Conservation (phyloP, 2,329 filamentous ascomycete genomes). For the Fusarium heterosporum region DNA sequence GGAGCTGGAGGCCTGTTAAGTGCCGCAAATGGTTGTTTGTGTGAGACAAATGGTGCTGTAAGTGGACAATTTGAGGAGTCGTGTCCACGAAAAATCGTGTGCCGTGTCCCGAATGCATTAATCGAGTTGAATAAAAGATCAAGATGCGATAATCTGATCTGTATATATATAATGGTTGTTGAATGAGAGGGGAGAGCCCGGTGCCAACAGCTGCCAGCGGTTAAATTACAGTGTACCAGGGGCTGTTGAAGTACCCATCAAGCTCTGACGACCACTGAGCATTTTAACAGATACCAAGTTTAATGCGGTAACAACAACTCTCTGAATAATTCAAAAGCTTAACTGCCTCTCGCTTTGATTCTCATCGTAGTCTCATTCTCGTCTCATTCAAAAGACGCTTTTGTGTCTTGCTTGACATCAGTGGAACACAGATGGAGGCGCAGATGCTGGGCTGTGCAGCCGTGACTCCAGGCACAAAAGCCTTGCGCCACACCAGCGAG, state of each 20-base stretch:
- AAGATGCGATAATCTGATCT: conserved; percentile 3
- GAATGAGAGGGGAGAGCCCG: neutral
- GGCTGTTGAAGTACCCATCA: conserved; percentile 2
- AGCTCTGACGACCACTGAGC: neutral
- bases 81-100: conserved; percentile 1
- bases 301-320: neutral
- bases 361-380: neutral
- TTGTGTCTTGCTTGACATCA: conserved; percentile 6
- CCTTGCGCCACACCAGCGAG: conserved; percentile 30
- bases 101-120: conserved; percentile 22
- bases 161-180: neutral
- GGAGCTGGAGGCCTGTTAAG: conserved; percentile 30
- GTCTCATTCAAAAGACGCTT: conserved; percentile 1
- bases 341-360: neutral
- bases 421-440: conserved; percentile 30
- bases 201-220: neutral
- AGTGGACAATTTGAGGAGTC: conserved; percentile 25
- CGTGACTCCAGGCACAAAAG: conserved; percentile 26
- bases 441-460: conserved; percentile 32
- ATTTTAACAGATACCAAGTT: neutral
- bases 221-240: neutral
- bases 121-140: neutral
- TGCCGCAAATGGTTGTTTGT: conserved; percentile 8
- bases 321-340: neutral
- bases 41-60: conserved; percentile 22